These are phyloP conservation scores for Geranomyces variabilis DNA, from an alignment of 192 early-diverging fungal genomes.

Conservation along the genomic window DNA sequence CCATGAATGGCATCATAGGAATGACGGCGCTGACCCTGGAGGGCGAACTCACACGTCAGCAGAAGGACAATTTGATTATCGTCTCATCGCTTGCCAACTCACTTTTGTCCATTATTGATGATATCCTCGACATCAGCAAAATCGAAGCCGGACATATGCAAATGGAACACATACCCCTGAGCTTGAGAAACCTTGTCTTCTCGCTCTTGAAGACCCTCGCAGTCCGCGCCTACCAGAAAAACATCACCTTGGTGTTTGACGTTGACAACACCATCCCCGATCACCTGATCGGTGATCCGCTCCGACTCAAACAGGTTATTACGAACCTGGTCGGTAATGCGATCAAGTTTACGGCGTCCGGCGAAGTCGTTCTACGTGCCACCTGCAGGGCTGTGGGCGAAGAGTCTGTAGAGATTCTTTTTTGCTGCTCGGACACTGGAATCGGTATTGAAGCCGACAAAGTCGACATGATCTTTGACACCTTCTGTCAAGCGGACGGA, in stretches of 20 bases:
- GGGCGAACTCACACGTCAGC: constrained; percentile 75
- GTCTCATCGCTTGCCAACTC: constrained; percentile 58
- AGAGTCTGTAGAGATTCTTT: constrained; percentile 33
- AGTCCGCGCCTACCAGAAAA: constrained; percentile 56
- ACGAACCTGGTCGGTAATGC: constrained; percentile 66
- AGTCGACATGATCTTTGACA: constrained; percentile 56
- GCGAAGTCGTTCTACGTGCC: constrained; percentile 58
- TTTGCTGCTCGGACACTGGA: constrained; percentile 46
- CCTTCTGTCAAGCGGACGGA: constrained; percentile 65
- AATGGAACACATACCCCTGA: constrained; percentile 54
- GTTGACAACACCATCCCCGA: constrained; percentile 59
- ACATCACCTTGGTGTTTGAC: constrained; percentile 54
- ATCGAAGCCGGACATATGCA: constrained; percentile 61
- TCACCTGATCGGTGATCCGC: constrained; percentile 56
- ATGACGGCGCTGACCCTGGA: constrained; percentile 65
- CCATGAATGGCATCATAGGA: constrained; percentile 41
- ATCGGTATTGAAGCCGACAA: constrained; percentile 58
- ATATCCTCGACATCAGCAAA: constrained; percentile 58
- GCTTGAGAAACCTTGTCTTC: constrained; percentile 59
- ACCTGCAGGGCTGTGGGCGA: constrained; percentile 37
- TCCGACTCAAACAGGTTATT: constrained; percentile 62
- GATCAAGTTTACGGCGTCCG: constrained; percentile 65
- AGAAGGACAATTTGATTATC: constrained; percentile 81
- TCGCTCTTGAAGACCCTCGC: constrained; percentile 61
- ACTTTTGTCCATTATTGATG: constrained; percentile 43